Percentiles rank a stretch among this genome's conserved stretches.
Conservation (phyloP, 2,329 filamentous ascomycete species). For the Gremmenia infestans region DNA sequence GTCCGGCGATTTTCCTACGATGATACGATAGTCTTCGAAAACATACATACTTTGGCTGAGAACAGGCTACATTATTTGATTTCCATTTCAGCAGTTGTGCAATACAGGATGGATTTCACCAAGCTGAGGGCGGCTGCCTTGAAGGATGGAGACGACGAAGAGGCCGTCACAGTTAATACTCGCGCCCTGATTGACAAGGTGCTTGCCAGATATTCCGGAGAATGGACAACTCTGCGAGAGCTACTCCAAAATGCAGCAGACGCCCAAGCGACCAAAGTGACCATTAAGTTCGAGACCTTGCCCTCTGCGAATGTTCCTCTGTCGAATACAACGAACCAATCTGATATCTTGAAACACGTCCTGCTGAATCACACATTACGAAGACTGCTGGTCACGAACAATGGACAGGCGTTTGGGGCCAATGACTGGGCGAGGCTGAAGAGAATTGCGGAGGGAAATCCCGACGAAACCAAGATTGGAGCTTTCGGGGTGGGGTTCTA, state of each 20-base stretch:
- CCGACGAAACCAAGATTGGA: constrained; percentile 97
- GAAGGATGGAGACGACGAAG: constrained; percentile 81
- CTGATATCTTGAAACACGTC: constrained; percentile 74
- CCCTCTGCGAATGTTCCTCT: constrained; percentile 74
- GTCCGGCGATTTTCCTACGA: background rate
- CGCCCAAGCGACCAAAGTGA: constrained; percentile 83
- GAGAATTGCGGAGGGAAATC: constrained; percentile 97
- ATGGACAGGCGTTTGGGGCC: constrained; percentile 80
- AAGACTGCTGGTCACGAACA: constrained; percentile 85
- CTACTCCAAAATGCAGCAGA: constrained; percentile 98
- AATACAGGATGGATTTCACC: constrained; percentile 58
- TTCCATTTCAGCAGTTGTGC: background rate
- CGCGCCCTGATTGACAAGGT: constrained; percentile 97
- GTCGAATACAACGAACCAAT: constrained; percentile 56
- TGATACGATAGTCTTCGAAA: background rate
- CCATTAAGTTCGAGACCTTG: constrained; percentile 85
- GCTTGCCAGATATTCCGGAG: constrained; percentile 89
- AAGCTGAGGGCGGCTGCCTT: constrained; percentile 83
- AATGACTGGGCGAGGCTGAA: constrained; percentile 94
- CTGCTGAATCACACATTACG: constrained; percentile 81
- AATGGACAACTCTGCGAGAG: constrained; percentile 87
- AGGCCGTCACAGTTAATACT: constrained; percentile 97
- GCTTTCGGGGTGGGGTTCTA: constrained; percentile 99
- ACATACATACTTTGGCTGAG: background rate
- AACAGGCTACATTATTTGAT: background rate